Evolutionary conservation across 441 rosid species (phyloP).

Genomic region (Codiaeum variegatum): DNA sequence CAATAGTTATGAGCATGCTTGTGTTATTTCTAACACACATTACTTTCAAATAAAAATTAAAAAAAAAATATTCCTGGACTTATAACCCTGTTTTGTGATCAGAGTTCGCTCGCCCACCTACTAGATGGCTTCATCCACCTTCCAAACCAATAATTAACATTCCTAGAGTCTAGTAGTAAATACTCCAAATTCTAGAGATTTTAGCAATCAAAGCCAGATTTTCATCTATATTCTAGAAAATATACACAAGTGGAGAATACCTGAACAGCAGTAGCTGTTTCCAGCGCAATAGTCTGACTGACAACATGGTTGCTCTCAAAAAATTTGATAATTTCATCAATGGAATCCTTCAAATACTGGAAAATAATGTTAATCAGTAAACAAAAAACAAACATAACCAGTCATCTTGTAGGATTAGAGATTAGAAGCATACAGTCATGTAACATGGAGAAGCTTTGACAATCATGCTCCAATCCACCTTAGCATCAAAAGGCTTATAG

Average conservation of each 20-base stretch:
- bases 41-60: background rate
- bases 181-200: background rate
- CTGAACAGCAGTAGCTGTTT: constrained; percentile 99
- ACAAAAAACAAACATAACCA: constrained; percentile 18
- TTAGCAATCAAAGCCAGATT: constrained; percentile 6
- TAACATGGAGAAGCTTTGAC: constrained; percentile 99
- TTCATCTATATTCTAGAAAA: constrained; percentile 9
- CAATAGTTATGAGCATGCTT: constrained; percentile 8
- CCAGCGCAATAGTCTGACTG: constrained; percentile 91
- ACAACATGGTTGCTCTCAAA: constrained; percentile 79
- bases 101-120: background rate
- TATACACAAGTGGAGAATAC: constrained; percentile 34
- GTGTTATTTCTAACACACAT: background rate
- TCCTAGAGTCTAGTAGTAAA: background rate
- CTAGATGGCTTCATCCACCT: background rate
- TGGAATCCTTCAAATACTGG: constrained; percentile 94
- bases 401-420: constrained; percentile 22
- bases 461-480: constrained; percentile 97
- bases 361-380: constrained; percentile 34
- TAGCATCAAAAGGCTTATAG: constrained; percentile 92
- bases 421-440: constrained; percentile 63
- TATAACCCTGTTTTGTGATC: background rate
- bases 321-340: constrained; percentile 71
- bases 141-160: background rate
- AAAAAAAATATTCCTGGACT: background rate